A percentile compares a stretch with the other conserved stretches of the same genome.
These are phyloP conservation scores for Amanita thiersii DNA, from an alignment of 768 basidiomycete genomes.

Conservation along the genomic window DNA sequence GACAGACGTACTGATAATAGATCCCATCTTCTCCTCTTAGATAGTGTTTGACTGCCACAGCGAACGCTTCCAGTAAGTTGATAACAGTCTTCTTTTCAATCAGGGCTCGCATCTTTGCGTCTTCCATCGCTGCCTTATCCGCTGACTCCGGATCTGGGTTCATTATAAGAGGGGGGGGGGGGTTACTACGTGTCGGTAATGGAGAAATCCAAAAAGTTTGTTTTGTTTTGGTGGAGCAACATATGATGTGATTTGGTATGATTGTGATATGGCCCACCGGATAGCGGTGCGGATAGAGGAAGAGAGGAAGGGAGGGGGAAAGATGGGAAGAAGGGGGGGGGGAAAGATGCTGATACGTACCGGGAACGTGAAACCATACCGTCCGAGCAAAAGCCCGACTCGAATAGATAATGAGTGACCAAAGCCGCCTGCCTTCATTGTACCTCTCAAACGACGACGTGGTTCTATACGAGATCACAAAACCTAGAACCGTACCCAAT, in stretches of 20 bases:
- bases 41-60: constrained; percentile 64
- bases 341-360: constrained; percentile 21
- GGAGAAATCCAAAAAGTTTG: too few relatives aligned
- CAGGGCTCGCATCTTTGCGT: constrained; percentile 36
- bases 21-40: constrained; percentile 50
- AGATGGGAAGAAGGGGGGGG: neutral
- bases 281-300: too few relatives aligned
- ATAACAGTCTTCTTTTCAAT: constrained; percentile 65
- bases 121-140: constrained; percentile 16
- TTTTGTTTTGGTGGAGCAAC: too few relatives aligned
- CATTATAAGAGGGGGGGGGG: too few relatives aligned
- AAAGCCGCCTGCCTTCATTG: constrained; percentile 61
- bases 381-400: constrained; percentile 51
- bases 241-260: too few relatives aligned
- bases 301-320: neutral
- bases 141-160: constrained; percentile 17
- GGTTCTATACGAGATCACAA: constrained; percentile 64
- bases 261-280: too few relatives aligned
- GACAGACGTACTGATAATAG: constrained; percentile 29
- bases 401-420: constrained; percentile 60
- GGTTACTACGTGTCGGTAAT: too few relatives aligned
- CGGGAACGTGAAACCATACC: constrained; percentile 62
- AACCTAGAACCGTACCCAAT: constrained; percentile 63
- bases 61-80: constrained; percentile 59
- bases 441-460: constrained; percentile 72